Conservation (phyloP, 352 stramenopile genomes). For the Pythium rhizo-oryzae region DNA sequence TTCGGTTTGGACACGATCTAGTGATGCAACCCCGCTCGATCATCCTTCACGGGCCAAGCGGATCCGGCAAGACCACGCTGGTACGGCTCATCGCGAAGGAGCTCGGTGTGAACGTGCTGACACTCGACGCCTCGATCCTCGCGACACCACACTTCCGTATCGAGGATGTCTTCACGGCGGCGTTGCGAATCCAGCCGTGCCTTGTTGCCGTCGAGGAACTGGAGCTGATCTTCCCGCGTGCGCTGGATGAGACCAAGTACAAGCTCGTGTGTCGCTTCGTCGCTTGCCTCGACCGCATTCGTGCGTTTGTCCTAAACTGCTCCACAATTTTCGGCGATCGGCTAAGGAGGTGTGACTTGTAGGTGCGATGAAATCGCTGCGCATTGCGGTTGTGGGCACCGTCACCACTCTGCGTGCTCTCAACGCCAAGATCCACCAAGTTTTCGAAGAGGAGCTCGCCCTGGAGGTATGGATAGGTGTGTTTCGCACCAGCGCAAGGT, state of each 20-base stretch:
- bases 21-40: constrained; percentile 44
- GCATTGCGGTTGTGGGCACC: constrained; percentile 67
- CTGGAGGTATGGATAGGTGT: constrained; percentile 47
- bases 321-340: not conserved
- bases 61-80: constrained; percentile 74
- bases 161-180: constrained; percentile 70
- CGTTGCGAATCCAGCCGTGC: constrained; percentile 67
- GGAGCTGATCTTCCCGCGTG: constrained; percentile 73
- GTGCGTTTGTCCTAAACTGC: constrained; percentile 31
- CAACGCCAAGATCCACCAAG: constrained; percentile 65
- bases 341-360: not conserved
- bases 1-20: not conserved
- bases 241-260: constrained; percentile 73
- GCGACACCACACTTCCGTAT: constrained; percentile 53
- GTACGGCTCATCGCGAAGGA: constrained; percentile 54
- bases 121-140: constrained; percentile 65
- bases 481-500: not conserved
- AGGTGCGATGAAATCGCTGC: constrained; percentile 35
- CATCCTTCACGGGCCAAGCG: constrained; percentile 65
- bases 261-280: constrained; percentile 69
- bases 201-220: constrained; percentile 75
- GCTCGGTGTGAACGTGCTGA: constrained; percentile 56
- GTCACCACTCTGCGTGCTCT: constrained; percentile 55
- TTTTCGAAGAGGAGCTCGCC: constrained; percentile 77
- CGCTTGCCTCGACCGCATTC: constrained; percentile 52